Evolutionary conservation across 2,329 filamentous ascomycete species (phyloP).

Genomic region (Gaeumannomyces sp.): DNA sequence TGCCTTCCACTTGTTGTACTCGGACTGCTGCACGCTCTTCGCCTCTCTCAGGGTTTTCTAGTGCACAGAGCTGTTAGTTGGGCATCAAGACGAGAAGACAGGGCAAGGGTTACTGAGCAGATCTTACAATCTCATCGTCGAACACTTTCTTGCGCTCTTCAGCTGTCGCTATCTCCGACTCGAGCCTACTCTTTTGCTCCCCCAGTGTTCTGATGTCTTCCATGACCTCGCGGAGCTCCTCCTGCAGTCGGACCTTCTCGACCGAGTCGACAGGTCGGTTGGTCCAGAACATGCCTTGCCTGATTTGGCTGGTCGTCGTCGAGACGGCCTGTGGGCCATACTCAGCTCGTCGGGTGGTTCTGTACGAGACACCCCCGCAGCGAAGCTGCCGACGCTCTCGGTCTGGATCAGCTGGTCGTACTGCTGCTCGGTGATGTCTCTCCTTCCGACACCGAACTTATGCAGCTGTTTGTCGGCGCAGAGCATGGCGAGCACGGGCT

Average conservation of each 20-base stretch:
- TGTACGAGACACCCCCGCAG: conserved; percentile 61
- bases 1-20: conserved; percentile 49
- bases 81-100: not conserved
- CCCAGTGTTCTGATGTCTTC: conserved; percentile 29
- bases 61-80: not conserved
- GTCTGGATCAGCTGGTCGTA: conserved; percentile 58
- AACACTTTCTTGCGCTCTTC: conserved; percentile 32
- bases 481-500: conserved; percentile 79
- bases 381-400: conserved; percentile 59
- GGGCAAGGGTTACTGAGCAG: not conserved
- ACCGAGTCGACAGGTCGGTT: conserved; percentile 66
- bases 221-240: conserved; percentile 39
- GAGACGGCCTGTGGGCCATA: conserved; percentile 72
- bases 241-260: conserved; percentile 56
- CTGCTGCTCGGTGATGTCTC: conserved; percentile 59
- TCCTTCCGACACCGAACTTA: conserved; percentile 56
- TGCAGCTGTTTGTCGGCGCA: conserved; percentile 69
- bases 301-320: conserved; percentile 57
- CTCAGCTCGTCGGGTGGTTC: conserved; percentile 65
- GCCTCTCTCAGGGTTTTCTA: conserved; percentile 49
- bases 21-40: conserved; percentile 62
- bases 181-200: conserved; percentile 26
- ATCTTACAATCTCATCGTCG: conserved; percentile 31
- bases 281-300: conserved; percentile 63
- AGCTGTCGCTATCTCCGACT: conserved; percentile 31